A percentile compares a stretch with the other conserved stretches of the same genome.
Conservation (phyloP, 495 filamentous ascomycete species). For the Podospora tetraspora region DNA sequence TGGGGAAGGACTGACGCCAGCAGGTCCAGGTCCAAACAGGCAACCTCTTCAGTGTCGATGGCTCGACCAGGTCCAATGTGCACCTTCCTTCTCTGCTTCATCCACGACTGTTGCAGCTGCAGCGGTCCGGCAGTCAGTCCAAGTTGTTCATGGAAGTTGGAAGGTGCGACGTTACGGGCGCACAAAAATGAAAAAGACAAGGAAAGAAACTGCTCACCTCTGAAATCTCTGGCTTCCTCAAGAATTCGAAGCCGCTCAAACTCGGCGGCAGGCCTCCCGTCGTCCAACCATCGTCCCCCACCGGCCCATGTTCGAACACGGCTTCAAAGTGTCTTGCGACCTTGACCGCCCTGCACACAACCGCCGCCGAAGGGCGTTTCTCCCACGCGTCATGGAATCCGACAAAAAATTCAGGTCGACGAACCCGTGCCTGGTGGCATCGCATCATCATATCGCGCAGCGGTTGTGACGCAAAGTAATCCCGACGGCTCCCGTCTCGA, state of each 20-base stretch:
- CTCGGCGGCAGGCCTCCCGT: background rate
- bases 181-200: background rate
- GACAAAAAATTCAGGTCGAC: constrained; percentile 21
- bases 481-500: constrained; percentile 42
- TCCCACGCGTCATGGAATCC: constrained; percentile 26
- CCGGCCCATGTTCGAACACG: constrained; percentile 20
- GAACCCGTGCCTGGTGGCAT: constrained; percentile 10
- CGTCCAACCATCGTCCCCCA: background rate
- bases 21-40: constrained; percentile 14
- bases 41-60: constrained; percentile 3
- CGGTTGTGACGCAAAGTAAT: constrained; percentile 44
- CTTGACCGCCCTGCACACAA: constrained; percentile 22
- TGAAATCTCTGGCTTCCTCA: constrained; percentile 20
- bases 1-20: constrained; percentile 13
- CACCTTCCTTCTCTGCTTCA: constrained; percentile 16
- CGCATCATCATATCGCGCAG: constrained; percentile 38
- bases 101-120: constrained; percentile 24
- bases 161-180: background rate
- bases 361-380: constrained; percentile 16
- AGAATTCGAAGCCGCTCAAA: constrained; percentile 23
- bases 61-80: background rate
- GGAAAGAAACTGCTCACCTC: constrained; percentile 14
- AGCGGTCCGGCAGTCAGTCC: background rate
- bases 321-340: constrained; percentile 26
- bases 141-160: background rate